phyloP scores from a whole-genome alignment of 257 asterid species.

The Ocimum tenuiflorum region DNA sequence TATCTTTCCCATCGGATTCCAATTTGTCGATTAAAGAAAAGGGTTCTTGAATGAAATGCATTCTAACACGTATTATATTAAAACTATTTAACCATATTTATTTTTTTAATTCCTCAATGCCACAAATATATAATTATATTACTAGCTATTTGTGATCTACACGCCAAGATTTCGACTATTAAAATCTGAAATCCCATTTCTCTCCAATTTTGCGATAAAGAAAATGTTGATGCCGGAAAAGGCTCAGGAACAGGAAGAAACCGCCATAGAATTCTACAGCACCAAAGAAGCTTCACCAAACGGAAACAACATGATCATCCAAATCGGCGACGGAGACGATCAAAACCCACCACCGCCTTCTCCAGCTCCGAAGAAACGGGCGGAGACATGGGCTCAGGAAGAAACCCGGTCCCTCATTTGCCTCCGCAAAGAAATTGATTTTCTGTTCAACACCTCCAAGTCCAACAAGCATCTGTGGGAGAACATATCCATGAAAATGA shows the following conservation, averaged over 20 bases:
- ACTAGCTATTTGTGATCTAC: too few relatives aligned
- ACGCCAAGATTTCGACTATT: too few relatives aligned
- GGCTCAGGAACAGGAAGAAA: slow-evolving; percentile 24
- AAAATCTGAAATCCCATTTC: neutral
- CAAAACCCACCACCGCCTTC: slow-evolving; percentile 17
- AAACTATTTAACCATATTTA: too few relatives aligned
- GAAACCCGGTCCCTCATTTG: slow-evolving; percentile 63
- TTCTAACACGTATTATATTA: too few relatives aligned
- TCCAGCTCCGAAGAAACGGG: slow-evolving; percentile 69
- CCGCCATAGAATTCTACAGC: slow-evolving; percentile 35
- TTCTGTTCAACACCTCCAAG: slow-evolving; percentile 70
- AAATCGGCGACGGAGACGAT: slow-evolving; percentile 22
- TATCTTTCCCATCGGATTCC: too few relatives aligned
- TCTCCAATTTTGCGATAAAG: too few relatives aligned
- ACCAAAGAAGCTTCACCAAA: slow-evolving; percentile 22
- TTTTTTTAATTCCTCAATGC: too few relatives aligned
- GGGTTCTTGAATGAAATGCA: too few relatives aligned
- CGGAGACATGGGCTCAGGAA: slow-evolving; percentile 86
- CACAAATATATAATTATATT: too few relatives aligned
- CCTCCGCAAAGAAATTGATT: slow-evolving; percentile 65
- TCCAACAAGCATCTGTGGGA: slow-evolving; percentile 90
- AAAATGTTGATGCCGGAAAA: slow-evolving; percentile 33
- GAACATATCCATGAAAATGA: slow-evolving; percentile 73
- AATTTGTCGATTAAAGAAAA: too few relatives aligned
- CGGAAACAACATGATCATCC: slow-evolving; percentile 37